A percentile compares a stretch with the other conserved stretches of the same genome.
These are phyloP conservation scores for Linnemannia elongata DNA, from an alignment of 192 early-diverging fungal genomes.

Conservation along the genomic window DNA sequence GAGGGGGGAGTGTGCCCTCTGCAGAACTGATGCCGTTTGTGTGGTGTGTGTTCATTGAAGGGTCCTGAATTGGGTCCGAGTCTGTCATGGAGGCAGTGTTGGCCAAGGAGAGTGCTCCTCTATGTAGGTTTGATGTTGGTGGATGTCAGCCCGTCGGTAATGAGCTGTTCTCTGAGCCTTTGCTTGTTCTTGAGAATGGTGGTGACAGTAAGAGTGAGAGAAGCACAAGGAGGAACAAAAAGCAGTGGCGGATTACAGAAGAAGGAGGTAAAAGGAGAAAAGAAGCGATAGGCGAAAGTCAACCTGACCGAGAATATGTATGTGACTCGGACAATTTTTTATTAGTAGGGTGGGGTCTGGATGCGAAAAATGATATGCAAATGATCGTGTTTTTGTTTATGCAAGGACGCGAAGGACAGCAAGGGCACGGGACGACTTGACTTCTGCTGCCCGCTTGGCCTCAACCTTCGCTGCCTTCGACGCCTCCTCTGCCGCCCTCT, in stretches of 20 bases:
- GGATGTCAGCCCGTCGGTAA: background rate
- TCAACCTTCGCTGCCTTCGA: conserved; percentile 35
- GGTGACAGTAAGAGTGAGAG: background rate
- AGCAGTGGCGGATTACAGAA: background rate
- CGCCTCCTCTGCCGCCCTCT: conserved; percentile 44
- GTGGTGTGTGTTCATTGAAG: background rate
- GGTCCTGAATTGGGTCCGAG: background rate
- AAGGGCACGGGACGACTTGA: conserved; percentile 44
- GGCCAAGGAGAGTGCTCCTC: background rate
- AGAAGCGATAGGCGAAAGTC: background rate
- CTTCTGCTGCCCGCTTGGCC: conserved; percentile 35
- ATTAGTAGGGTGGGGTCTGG: background rate
- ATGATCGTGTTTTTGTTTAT: conserved; percentile 9
- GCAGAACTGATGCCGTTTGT: background rate
- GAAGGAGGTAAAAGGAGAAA: background rate
- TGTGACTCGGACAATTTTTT: background rate
- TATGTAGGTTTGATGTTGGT: background rate
- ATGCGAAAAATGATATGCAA: conserved; percentile 1
- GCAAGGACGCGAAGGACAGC: conserved; percentile 42
- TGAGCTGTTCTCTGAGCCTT: background rate
- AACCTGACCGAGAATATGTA: background rate
- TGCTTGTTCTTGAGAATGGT: background rate
- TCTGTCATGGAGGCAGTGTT: background rate
- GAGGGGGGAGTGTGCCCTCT: background rate
- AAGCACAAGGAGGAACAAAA: background rate